phyloP scores from a whole-genome alignment of 768 basidiomycete genomes.

The Panaeolus papilionaceus region DNA sequence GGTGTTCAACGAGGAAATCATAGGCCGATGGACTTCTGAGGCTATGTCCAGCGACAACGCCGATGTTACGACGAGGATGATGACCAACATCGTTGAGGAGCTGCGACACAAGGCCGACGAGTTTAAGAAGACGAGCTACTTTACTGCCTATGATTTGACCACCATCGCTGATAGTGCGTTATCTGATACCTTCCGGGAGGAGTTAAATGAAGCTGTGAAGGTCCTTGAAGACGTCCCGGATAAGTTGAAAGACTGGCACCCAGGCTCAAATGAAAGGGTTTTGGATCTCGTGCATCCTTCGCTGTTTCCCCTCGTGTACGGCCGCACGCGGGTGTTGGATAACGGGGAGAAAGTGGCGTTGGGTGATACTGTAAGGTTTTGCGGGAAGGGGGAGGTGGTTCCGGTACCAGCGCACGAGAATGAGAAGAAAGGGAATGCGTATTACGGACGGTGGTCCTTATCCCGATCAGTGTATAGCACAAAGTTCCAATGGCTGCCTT shows the following conservation, averaged over 20 bases:
- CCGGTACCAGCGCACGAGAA: neutral
- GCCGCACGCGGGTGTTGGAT: slow-evolving; percentile 28
- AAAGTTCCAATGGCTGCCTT: slow-evolving; percentile 36
- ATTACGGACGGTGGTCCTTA: neutral
- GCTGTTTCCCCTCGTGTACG: slow-evolving; percentile 43
- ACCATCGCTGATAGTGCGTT: slow-evolving; percentile 38
- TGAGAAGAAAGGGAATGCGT: slow-evolving; percentile 35
- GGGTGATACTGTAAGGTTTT: slow-evolving; percentile 27
- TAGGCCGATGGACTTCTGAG: slow-evolving; percentile 2
- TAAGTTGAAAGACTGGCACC: slow-evolving; percentile 49
- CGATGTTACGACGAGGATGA: slow-evolving; percentile 26
- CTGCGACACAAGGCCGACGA: slow-evolving; percentile 28
- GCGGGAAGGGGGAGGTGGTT: neutral
- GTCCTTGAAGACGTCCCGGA: slow-evolving; percentile 42
- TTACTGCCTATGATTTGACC: slow-evolving; percentile 27
- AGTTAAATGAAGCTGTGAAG: slow-evolving; percentile 29
- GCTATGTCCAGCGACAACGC: neutral
- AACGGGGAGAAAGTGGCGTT: slow-evolving; percentile 23
- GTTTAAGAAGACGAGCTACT: neutral
- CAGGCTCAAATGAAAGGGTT: slow-evolving; percentile 44
- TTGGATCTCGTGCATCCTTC: slow-evolving; percentile 53
- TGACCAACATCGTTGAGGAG: slow-evolving; percentile 28
- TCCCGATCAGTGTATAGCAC: slow-evolving; percentile 26
- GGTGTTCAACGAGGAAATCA: slow-evolving; percentile 11
- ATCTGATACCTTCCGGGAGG: slow-evolving; percentile 23